Evolutionary conservation across 495 filamentous ascomycete genomes (phyloP).

Genomic region (Neurospora sp.): DNA sequence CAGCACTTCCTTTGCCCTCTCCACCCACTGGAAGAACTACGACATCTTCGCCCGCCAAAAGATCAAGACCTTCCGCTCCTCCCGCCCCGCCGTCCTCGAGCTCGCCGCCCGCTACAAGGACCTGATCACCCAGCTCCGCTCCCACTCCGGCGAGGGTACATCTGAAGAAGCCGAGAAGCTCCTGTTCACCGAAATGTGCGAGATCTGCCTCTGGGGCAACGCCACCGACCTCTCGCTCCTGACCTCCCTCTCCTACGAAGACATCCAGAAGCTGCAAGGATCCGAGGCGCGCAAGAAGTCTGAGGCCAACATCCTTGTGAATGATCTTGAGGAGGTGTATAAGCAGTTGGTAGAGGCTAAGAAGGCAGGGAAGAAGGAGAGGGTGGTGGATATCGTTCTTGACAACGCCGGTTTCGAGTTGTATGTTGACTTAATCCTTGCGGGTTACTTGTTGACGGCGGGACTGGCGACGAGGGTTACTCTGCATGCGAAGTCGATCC

Average conservation of each 20-base stretch:
- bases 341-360: constrained; percentile 55
- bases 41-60: constrained; percentile 90
- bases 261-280: constrained; percentile 92
- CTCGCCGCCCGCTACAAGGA: constrained; percentile 79
- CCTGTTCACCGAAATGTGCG: constrained; percentile 86
- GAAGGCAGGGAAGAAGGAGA: constrained; percentile 41
- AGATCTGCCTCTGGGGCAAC: constrained; percentile 97
- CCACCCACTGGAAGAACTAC: constrained; percentile 79
- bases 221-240: constrained; percentile 90
- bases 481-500: constrained; percentile 87
- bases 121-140: constrained; percentile 55
- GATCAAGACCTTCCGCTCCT: constrained; percentile 85
- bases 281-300: constrained; percentile 71
- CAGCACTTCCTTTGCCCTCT: constrained; percentile 62
- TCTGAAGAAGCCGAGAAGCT: constrained; percentile 61
- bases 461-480: constrained; percentile 77
- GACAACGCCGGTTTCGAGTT: constrained; percentile 97
- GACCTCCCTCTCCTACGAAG: constrained; percentile 83
- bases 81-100: constrained; percentile 82
- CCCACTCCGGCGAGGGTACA: constrained; percentile 23
- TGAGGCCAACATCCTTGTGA: constrained; percentile 82
- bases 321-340: constrained; percentile 70
- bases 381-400: constrained; percentile 82
- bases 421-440: constrained; percentile 85
- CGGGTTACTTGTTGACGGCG: constrained; percentile 73